Base-by-base conservation (phyloP, 2,329 filamentous ascomycete genomes). In the Fusarium sp. region DNA sequence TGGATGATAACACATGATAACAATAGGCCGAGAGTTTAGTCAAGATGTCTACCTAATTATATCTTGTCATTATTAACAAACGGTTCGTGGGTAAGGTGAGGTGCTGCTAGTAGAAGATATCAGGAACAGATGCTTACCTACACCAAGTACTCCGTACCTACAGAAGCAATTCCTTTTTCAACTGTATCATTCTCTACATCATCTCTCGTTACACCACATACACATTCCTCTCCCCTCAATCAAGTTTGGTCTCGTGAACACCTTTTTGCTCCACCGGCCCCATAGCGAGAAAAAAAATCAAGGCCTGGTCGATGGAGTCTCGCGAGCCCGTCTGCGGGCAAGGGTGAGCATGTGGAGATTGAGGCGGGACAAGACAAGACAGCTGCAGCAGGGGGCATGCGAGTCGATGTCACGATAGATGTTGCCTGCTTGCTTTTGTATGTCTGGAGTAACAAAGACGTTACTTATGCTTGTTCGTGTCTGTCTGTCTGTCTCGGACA, bases 231-330 rank as follows among this genome's bases (percentile, higher is more conserved):
- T 22, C 29, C 72, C 60, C 27, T 37, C 34, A 56, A 13, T 62
- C 24, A 57, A 16, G 52, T 45, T 42, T 64, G 72, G 72, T 75
- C 72, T 64, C 72, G 72, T 74, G 72, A 62, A 65, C 42, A 68
- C 60, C 64, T 16, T 50, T 31, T 56, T 45, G 64, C 69, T 61
- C 54, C 62, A 70, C 70, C 57, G 40, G 52, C 69, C 50, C 64
- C 71, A 71, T 67, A 58, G 58, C 70, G 42, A 67, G 13, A 71
- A 73, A 73, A 73, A 73, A 52, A 52, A 52, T 47, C 63, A 73
- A 69, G 67, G 57, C 71, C 56, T 47, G 31, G 31, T 45, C 54
- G 57, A 63, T 65, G 45, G 66, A 59, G 24, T 60, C 38, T 61
- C 42, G 20, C 42, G 27, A 34, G 38, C 14, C 27, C 37, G 8